Evolutionary conservation across 495 filamentous ascomycete species (phyloP).

Genomic region (Aspergillus taichungensis): DNA sequence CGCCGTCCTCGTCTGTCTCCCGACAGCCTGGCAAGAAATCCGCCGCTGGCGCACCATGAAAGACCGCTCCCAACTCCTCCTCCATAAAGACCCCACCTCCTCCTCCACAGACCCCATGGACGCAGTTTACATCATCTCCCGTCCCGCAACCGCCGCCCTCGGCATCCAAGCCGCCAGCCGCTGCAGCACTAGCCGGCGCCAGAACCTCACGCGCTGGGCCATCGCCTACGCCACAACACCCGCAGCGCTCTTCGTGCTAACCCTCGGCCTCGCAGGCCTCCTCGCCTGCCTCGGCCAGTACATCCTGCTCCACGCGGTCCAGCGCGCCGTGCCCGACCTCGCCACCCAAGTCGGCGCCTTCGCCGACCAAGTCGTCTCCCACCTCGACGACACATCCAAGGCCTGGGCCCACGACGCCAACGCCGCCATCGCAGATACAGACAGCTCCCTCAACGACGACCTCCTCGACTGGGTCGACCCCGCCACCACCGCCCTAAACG

Average conservation of each 20-base stretch:
- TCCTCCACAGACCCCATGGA: constrained; percentile 61
- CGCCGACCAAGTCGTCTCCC: constrained; percentile 64
- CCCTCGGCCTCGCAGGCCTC: constrained; percentile 76
- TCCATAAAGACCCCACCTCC: constrained; percentile 40
- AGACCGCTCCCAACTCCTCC: constrained; percentile 56
- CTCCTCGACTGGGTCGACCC: constrained; percentile 85
- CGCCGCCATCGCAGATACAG: constrained; percentile 55
- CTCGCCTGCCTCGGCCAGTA: constrained; percentile 80
- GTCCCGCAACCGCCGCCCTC: constrained; percentile 58
- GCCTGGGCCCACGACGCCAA: constrained; percentile 76
- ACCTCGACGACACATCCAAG: constrained; percentile 62
- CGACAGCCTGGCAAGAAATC: constrained; percentile 73
- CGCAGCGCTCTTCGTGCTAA: constrained; percentile 79
- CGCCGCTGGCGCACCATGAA: constrained; percentile 67
- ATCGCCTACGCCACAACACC: constrained; percentile 79
- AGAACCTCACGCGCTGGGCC: constrained; percentile 71
- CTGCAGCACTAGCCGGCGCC: constrained; percentile 58
- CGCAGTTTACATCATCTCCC: constrained; percentile 76
- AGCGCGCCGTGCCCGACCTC: constrained; percentile 69
- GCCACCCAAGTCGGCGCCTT: constrained; percentile 72
- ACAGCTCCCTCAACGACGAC: constrained; percentile 69
- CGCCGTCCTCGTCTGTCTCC: constrained; percentile 63
- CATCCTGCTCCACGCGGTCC: constrained; percentile 61
- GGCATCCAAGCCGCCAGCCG: constrained; percentile 65
- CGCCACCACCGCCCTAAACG: constrained; percentile 69